Evolutionary conservation across 106 monocot genomes (phyloP).

Genomic region (Chionographis japonica): DNA sequence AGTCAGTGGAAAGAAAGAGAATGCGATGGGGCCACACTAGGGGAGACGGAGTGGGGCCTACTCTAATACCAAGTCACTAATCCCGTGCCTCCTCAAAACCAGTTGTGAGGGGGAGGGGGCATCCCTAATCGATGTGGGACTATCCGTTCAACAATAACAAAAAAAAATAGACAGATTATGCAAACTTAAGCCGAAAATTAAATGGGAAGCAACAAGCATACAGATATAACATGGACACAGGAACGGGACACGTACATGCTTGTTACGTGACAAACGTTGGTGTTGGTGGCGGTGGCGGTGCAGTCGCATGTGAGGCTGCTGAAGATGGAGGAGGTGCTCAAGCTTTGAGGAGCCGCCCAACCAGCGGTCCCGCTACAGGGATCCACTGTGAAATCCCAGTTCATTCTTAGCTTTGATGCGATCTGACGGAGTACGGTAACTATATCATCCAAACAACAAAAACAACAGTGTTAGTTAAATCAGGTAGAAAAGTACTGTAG

Average conservation of each 20-base stretch:
- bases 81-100: too few relatives aligned
- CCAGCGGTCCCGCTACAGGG: neutral
- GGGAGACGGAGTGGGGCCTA: too few relatives aligned
- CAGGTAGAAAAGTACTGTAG: neutral
- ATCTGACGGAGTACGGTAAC: slow-evolving; percentile 3
- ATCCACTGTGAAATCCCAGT: neutral
- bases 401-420: neutral
- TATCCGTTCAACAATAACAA: too few relatives aligned
- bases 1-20: too few relatives aligned
- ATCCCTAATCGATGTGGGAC: too few relatives aligned
- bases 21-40: too few relatives aligned
- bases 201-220: neutral
- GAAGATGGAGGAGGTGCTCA: too few relatives aligned
- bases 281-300: neutral
- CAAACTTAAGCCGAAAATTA: neutral
- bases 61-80: too few relatives aligned
- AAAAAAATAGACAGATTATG: slow-evolving; percentile 15
- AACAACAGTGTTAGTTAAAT: too few relatives aligned
- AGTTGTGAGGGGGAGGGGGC: too few relatives aligned
- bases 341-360: too few relatives aligned
- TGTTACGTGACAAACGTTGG: slow-evolving; percentile 1
- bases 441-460: too few relatives aligned
- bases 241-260: neutral
- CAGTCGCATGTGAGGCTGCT: neutral
- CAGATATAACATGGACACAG: neutral